Evolutionary conservation across 2,329 filamentous ascomycete genomes (phyloP).

Genomic region (Penicillium sp.): DNA sequence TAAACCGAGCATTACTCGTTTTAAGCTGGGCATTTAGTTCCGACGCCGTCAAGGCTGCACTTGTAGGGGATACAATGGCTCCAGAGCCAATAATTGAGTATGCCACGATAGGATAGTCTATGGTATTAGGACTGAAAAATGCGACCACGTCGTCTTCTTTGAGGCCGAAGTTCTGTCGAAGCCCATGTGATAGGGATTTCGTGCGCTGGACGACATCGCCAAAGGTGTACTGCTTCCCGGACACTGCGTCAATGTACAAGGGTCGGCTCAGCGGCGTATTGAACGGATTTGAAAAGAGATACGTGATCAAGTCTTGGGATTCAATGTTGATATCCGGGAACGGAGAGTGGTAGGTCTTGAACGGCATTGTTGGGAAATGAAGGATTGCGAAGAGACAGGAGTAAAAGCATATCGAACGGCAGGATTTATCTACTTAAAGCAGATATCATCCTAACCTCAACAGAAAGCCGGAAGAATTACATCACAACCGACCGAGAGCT

Average conservation of each 20-base stretch:
- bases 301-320: slow-evolving; percentile 19
- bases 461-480: background rate
- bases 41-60: slow-evolving; percentile 15
- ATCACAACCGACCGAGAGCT: too few species aligned
- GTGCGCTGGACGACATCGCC: slow-evolving; percentile 17
- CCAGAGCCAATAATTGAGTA: slow-evolving; percentile 17
- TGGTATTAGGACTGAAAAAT: slow-evolving; percentile 21
- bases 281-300: slow-evolving; percentile 20
- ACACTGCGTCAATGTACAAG: slow-evolving; percentile 14
- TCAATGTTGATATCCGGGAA: slow-evolving; percentile 18
- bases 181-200: slow-evolving; percentile 15
- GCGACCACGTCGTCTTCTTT: slow-evolving; percentile 16
- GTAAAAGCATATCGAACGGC: background rate
- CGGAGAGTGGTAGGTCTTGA: slow-evolving; percentile 15
- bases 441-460: background rate
- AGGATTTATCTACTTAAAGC: background rate
- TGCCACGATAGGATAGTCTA: slow-evolving; percentile 19
- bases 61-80: slow-evolving; percentile 15
- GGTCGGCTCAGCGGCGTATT: slow-evolving; percentile 15
- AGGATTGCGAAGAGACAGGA: background rate
- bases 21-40: slow-evolving; percentile 24
- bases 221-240: slow-evolving; percentile 16
- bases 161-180: slow-evolving; percentile 16
- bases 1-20: slow-evolving; percentile 17
- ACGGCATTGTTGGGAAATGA: slow-evolving; percentile 9